These are phyloP conservation scores for Nicotiana noctiflora DNA, from an alignment of 257 asterid genomes.

Conservation along the genomic window DNA sequence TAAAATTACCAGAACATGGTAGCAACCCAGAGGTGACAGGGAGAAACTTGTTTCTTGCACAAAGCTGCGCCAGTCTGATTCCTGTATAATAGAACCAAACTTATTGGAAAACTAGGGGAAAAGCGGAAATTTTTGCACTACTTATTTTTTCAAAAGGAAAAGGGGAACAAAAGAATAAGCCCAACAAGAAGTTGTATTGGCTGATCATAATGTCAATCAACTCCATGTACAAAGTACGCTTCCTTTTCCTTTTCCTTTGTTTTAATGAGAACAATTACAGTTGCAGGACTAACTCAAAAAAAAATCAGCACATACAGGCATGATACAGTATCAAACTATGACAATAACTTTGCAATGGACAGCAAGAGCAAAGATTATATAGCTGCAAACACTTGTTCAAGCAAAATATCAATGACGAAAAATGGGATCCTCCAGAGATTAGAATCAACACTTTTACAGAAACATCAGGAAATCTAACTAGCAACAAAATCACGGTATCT, in stretches of 20 bases:
- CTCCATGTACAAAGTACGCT: not conserved
- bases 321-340: too few relatives aligned
- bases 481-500: too few relatives aligned
- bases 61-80: slow-evolving; percentile 35
- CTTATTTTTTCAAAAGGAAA: not conserved
- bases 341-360: too few relatives aligned
- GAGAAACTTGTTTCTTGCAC: slow-evolving; percentile 46
- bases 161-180: not conserved
- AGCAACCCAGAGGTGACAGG: slow-evolving; percentile 36
- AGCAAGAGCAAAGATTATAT: too few relatives aligned
- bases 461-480: too few relatives aligned
- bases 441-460: too few relatives aligned
- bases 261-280: not conserved
- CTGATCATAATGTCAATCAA: not conserved
- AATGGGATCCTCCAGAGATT: too few relatives aligned
- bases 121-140: not conserved
- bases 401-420: too few relatives aligned
- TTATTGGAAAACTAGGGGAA: not conserved
- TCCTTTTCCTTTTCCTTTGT: not conserved
- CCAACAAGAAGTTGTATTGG: not conserved
- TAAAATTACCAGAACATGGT: slow-evolving; percentile 32
- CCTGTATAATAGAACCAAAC: slow-evolving; percentile 28
- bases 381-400: too few relatives aligned
- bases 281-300: too few relatives aligned
- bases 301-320: too few relatives aligned